These are phyloP conservation scores for Pyrus bretschneideri DNA, from an alignment of 306 rosid species.

Conservation along the genomic window DNA sequence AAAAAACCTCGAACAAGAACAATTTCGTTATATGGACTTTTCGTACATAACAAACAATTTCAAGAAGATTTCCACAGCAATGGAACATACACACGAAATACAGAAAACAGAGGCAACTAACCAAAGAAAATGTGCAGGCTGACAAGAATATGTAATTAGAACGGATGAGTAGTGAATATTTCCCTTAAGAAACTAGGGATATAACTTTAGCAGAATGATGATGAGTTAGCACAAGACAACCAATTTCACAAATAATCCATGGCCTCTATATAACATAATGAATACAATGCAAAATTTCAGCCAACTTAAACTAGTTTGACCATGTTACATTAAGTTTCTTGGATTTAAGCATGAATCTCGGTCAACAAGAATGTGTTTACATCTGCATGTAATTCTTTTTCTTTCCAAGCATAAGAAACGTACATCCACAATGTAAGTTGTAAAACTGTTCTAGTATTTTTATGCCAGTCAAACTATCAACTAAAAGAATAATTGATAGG, in stretches of 20 bases:
- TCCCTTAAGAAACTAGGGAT: neutral
- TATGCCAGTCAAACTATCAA: neutral
- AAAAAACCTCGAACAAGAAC: neutral
- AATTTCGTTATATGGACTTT: neutral
- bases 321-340: neutral
- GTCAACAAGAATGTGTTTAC: neutral
- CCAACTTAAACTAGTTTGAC: neutral
- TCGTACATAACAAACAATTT: neutral
- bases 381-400: neutral
- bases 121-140: neutral
- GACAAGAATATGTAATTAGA: neutral
- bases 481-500: slow-evolving; percentile 4
- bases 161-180: too few relatives aligned
- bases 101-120: neutral
- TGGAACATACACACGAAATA: neutral
- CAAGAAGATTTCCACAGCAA: neutral
- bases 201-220: neutral
- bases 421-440: neutral
- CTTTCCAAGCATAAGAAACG: neutral
- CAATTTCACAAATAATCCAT: neutral
- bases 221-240: neutral
- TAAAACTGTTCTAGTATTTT: neutral
- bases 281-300: neutral
- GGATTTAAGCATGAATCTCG: neutral
- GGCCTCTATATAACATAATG: neutral